A percentile compares a stretch with the other conserved stretches of the same genome.
phyloP scores from a whole-genome alignment of 75 land plant species.

The Sequoiadendron giganteum region DNA sequence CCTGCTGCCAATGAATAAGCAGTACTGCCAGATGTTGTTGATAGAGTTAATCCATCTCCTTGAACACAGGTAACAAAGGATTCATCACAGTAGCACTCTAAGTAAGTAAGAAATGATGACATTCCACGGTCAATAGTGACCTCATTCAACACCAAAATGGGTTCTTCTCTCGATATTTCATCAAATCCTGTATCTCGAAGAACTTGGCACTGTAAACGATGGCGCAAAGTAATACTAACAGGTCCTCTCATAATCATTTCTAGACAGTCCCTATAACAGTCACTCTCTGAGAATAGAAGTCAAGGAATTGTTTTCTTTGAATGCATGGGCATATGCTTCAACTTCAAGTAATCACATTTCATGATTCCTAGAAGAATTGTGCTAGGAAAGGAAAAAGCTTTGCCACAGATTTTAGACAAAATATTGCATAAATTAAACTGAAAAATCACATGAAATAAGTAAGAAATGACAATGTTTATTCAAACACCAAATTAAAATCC shows the following conservation, averaged over 20 bases:
- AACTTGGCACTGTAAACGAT: conserved; percentile 81
- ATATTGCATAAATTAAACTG: background rate
- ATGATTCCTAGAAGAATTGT: background rate
- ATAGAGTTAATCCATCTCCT: conserved; percentile 93
- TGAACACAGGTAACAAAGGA: conserved; percentile 91
- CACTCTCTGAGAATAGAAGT: conserved; percentile 54
- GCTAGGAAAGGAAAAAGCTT: background rate
- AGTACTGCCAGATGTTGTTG: conserved; percentile 99
- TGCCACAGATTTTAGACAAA: background rate
- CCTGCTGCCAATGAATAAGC: conserved; percentile 99
- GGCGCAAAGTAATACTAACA: conserved; percentile 77
- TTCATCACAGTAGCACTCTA: conserved; percentile 92
- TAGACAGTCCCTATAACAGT: conserved; percentile 66
- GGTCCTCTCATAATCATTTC: conserved; percentile 76
- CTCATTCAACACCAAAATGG: conserved; percentile 89
- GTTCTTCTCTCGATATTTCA: conserved; percentile 53
- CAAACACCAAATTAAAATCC: background rate
- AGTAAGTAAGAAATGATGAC: conserved; percentile 78
- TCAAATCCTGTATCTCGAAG: conserved; percentile 48
- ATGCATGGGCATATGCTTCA: background rate
- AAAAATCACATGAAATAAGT: background rate
- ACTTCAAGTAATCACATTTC: background rate
- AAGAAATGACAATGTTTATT: background rate
- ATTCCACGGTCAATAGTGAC: conserved; percentile 95
- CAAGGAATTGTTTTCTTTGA: background rate